Evolutionary conservation across 345 rosid species (phyloP).

Genomic region (Citrus sinensis): DNA sequence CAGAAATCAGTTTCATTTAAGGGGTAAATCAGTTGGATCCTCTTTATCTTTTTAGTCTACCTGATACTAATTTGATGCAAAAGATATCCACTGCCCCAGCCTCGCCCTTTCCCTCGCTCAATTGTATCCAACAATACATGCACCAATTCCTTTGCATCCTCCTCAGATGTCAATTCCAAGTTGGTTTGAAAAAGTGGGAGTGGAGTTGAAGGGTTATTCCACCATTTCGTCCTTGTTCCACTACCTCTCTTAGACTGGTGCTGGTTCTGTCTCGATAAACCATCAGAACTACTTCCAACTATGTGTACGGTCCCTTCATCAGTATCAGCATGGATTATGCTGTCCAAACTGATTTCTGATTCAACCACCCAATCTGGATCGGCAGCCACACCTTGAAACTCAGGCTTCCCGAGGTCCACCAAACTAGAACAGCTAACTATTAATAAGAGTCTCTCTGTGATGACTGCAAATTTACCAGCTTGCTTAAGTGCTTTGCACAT

Average conservation of each 20-base stretch:
- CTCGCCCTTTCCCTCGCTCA: conserved; percentile 55
- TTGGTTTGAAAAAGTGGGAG: conserved; percentile 74
- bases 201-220: conserved; percentile 47
- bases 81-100: conserved; percentile 49
- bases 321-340: conserved; percentile 62
- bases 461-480: conserved; percentile 60
- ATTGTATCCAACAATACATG: conserved; percentile 52
- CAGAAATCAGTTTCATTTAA: neutral
- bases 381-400: conserved; percentile 59
- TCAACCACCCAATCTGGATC: conserved; percentile 72
- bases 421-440: conserved; percentile 62
- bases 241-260: conserved; percentile 42
- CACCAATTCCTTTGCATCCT: conserved; percentile 51
- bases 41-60: neutral
- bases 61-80: conserved; percentile 47
- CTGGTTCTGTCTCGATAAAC: conserved; percentile 54
- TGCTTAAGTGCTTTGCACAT: conserved; percentile 72
- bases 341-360: conserved; percentile 66
- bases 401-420: conserved; percentile 58
- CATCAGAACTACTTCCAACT: conserved; percentile 76
- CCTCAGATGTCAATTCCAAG: conserved; percentile 53
- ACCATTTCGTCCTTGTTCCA: conserved; percentile 42
- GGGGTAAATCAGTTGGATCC: neutral
- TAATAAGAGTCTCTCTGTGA: conserved; percentile 63
- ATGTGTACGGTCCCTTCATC: conserved; percentile 56